These are phyloP conservation scores for Polyporus arcularius DNA, from an alignment of 768 basidiomycete genomes.

Conservation along the genomic window DNA sequence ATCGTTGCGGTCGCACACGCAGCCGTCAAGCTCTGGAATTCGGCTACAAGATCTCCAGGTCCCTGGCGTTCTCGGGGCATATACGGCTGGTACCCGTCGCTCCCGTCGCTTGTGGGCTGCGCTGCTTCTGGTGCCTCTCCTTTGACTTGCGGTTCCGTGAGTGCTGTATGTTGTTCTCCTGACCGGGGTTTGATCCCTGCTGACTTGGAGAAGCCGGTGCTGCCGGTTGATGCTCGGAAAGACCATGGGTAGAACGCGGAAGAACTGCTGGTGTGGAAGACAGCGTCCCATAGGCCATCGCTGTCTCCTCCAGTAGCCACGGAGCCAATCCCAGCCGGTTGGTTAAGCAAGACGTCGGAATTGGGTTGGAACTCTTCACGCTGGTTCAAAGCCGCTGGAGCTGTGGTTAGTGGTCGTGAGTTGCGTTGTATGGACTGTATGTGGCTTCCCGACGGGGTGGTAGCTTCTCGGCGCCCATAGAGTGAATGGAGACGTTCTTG, in stretches of 20 bases:
- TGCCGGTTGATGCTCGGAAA: conserved; percentile 26
- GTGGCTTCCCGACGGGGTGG: conserved; percentile 1
- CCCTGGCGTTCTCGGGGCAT: not conserved
- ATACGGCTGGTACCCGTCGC: not conserved
- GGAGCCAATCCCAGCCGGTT: no score
- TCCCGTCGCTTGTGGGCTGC: not conserved
- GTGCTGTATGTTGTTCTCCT: not conserved
- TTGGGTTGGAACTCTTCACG: not conserved
- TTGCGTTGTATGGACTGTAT: not conserved
- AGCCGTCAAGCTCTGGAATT: not conserved
- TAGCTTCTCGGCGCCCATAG: not conserved
- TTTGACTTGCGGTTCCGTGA: conserved; percentile 9
- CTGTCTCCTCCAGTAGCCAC: not conserved
- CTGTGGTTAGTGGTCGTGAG: not conserved
- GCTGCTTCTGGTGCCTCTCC: conserved; percentile 10
- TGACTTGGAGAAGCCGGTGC: conserved; percentile 3
- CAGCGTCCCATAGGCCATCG: not conserved
- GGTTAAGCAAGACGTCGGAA: no score
- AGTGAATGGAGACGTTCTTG: not conserved
- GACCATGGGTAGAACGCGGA: conserved; percentile 17
- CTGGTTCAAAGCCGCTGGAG: not conserved
- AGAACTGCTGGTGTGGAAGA: conserved; percentile 3
- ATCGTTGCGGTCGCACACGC: not conserved
- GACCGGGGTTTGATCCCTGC: conserved; percentile 1
- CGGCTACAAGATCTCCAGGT: not conserved